Conservation (phyloP, 108 stramenopile genomes). For the Hondaea fermentalgiana region DNA sequence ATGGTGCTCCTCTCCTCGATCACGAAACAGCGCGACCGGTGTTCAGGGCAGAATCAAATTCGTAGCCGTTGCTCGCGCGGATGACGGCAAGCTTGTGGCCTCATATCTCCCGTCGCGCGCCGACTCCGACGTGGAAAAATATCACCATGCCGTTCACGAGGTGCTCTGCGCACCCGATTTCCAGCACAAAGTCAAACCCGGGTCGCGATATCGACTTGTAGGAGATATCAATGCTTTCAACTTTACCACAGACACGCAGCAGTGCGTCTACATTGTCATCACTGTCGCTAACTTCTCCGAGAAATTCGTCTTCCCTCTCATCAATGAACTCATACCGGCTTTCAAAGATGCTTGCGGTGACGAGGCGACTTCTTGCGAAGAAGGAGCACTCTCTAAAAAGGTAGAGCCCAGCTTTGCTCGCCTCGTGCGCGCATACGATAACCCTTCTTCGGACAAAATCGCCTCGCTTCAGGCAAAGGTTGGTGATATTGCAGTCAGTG, state of each 20-base stretch:
- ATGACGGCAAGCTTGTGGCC: neutral
- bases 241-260: neutral
- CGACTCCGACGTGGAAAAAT: neutral
- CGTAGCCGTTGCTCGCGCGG: neutral
- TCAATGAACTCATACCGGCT: neutral
- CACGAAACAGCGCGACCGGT: neutral
- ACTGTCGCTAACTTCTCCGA: neutral
- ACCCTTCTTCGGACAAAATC: slow-evolving; percentile 3
- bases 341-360: neutral
- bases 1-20: no score
- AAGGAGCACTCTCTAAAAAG: neutral
- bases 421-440: neutral
- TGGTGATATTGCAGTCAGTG: neutral
- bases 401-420: neutral
- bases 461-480: neutral
- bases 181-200: neutral
- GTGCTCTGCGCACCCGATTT: slow-evolving; percentile 4
- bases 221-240: neutral
- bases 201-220: neutral
- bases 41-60: neutral
- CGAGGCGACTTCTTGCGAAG: neutral
- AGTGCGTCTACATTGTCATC: slow-evolving; percentile 8
- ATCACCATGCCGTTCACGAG: neutral
- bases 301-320: neutral
- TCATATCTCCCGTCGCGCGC: neutral